Conservation (phyloP, 2,329 filamentous ascomycete species). For the Sclerotinia subarctica region DNA sequence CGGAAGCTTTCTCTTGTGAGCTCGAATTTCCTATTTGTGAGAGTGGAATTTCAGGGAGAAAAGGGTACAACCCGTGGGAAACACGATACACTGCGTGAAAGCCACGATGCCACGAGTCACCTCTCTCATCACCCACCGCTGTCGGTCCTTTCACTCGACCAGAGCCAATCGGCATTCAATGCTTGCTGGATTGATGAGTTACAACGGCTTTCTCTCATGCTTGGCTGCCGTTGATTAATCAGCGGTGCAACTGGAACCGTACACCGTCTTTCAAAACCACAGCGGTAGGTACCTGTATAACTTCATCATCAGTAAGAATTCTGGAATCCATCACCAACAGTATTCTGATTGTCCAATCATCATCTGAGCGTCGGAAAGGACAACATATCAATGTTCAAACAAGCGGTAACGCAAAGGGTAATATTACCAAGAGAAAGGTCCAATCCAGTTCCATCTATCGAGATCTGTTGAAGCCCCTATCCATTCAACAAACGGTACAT, state of each 20-base stretch:
- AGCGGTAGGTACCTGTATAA: constrained; percentile 3
- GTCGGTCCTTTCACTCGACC: constrained; percentile 6
- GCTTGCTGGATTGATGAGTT: constrained; percentile 1
- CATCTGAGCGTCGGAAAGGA: not conserved
- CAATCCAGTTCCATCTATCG: not conserved
- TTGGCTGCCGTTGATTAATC: constrained; percentile 19
- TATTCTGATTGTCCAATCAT: not conserved
- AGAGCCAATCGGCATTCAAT: constrained; percentile 7
- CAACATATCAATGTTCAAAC: constrained; percentile 12
- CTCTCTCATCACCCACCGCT: constrained; percentile 9
- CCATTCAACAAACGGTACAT: constrained; percentile 9
- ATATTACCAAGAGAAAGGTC: not conserved
- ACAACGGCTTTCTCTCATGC: constrained; percentile 18
- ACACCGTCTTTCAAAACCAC: constrained; percentile 18
- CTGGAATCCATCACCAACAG: not conserved
- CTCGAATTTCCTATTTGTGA: constrained; percentile 3
- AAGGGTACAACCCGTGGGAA: constrained; percentile 3
- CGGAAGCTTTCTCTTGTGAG: constrained; percentile 9
- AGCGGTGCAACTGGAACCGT: not conserved
- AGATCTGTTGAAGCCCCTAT: constrained; percentile 20
- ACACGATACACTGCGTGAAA: constrained; percentile 21
- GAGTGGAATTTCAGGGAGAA: not conserved
- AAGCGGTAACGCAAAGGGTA: constrained; percentile 14
- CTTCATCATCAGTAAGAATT: constrained; percentile 1
- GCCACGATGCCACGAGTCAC: constrained; percentile 17